Base-by-base conservation (phyloP, 768 basidiomycete species). In the button mushroom (Agaricus bisporus) region DNA sequence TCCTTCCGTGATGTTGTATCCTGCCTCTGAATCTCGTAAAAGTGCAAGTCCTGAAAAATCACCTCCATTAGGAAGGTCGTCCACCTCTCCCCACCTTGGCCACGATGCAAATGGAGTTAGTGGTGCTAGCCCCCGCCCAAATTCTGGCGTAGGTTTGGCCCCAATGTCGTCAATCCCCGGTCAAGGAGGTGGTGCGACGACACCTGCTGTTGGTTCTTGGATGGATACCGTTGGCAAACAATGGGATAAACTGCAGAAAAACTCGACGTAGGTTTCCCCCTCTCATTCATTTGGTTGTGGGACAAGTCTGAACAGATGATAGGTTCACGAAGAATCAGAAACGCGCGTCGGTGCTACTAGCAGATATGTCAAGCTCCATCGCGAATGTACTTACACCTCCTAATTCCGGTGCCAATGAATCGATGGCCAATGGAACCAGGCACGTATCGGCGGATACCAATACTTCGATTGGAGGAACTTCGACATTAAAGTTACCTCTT, bases 271-370 rank as follows among this genome's bases (percentile, higher is more conserved):
- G 58, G 81, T 80, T 45, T 49, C 36, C 54, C 10, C 29, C 46
- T 15, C 28, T 49, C 37, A 49, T 26, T 38, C 11, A 7, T 47
- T 44, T 32, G 6, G 37, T 14, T 18, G 1, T 44, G 18, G 2
- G 2, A 17, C 49, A 28, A 7, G 36, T 41, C 17, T 48, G 7
- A 2, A 42, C 54, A 35, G 14, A 36, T 32, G 22, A 26, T 56
- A 88, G 86, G n/a, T 78, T 88, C 61, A 70, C 80, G 15, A 86
- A 82, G 59, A 74, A 71, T 60, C 83, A 83, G 55, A 86, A 85
- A 66, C 82, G 85, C 18, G 86, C 86, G 0, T 85, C 86, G 0
- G 58, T 78, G 1, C 73, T 88, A 28, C 62, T 88, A 49, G 78
- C 83, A 0, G 86, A 87, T 62, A 78, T 87, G 17, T 83, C 83